Conservation (phyloP, 2,329 filamentous ascomycete genomes). For the Fusarium sp. region DNA sequence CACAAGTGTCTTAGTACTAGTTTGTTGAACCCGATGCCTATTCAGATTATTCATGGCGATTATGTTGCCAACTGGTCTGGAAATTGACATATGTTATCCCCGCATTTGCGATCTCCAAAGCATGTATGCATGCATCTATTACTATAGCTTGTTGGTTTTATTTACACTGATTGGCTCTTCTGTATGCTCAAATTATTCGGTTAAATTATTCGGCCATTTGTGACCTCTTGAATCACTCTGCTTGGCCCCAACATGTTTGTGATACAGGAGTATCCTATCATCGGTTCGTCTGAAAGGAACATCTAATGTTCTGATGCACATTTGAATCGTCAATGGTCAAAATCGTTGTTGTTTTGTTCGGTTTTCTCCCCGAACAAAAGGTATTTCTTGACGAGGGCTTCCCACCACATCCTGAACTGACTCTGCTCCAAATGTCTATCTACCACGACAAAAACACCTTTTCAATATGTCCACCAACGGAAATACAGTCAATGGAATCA, state of each 20-base stretch:
- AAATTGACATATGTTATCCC: background rate
- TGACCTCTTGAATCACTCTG: background rate
- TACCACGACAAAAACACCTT: background rate
- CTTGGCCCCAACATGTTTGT: background rate
- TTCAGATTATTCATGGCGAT: background rate
- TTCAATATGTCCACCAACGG: constrained; percentile 7
- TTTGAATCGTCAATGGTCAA: background rate
- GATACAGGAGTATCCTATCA: background rate
- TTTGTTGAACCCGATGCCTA: background rate
- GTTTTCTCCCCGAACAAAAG: background rate
- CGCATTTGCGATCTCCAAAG: background rate
- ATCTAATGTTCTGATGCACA: no score
- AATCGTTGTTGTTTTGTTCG: background rate
- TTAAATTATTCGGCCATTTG: constrained; percentile 9
- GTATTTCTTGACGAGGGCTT: background rate
- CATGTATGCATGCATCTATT: background rate
- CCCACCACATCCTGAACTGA: background rate
- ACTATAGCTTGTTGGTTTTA: background rate
- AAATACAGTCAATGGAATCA: background rate
- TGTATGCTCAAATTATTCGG: background rate
- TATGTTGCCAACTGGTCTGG: background rate
- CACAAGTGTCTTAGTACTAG: background rate
- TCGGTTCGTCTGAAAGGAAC: background rate
- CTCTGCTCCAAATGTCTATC: background rate
- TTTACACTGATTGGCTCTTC: background rate